Evolutionary conservation across 2,329 filamentous ascomycete species (phyloP).

Genomic region (Ilyonectria mors-panacis): DNA sequence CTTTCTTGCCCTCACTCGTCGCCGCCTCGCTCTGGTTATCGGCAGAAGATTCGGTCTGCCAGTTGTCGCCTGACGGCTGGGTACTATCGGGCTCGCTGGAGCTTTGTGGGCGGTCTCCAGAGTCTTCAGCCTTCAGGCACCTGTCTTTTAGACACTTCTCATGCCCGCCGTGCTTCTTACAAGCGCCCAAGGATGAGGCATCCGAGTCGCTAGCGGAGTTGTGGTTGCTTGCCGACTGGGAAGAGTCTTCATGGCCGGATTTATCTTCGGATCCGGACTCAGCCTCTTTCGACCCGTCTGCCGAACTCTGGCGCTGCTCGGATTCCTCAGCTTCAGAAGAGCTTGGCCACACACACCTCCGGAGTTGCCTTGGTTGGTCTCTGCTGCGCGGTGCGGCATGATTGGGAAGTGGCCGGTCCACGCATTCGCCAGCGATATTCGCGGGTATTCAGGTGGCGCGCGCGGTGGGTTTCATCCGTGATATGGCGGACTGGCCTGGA

Average conservation of each 20-base stretch:
- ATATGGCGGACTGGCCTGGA: neutral
- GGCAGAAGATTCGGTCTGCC: neutral
- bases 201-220: neutral
- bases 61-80: neutral
- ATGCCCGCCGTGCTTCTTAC: neutral
- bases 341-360: neutral
- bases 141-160: neutral
- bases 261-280: neutral
- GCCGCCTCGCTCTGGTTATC: neutral
- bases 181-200: neutral
- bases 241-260: constrained; percentile 7
- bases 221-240: constrained; percentile 8
- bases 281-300: constrained; percentile 13
- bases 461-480: neutral
- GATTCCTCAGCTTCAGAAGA: neutral
- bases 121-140: neutral
- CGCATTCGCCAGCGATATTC: neutral
- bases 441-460: neutral
- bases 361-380: neutral
- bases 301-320: neutral
- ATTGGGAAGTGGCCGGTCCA: neutral
- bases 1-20: constrained; percentile 22
- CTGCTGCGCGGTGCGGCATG: neutral
- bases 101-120: neutral
- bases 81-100: constrained; percentile 5